Conservation (phyloP, 805 yeast species). For the Lachancea dasiensis region DNA sequence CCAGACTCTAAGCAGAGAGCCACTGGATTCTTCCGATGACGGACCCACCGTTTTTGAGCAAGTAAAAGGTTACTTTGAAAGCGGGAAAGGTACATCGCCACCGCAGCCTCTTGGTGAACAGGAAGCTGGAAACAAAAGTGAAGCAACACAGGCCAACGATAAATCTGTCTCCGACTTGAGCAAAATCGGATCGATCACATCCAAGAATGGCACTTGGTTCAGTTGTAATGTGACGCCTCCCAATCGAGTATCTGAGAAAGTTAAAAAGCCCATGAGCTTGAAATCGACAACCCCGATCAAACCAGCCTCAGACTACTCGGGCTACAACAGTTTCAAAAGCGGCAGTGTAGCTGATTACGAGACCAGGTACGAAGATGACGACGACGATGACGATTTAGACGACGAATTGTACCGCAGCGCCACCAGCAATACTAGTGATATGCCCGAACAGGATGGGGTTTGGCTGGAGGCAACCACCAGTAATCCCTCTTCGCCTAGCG, state of each 20-base stretch:
- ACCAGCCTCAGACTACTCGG: not conserved
- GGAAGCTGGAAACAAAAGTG: not conserved
- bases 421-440: conserved; percentile 2
- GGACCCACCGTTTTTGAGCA: conserved; percentile 11
- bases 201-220: conserved; percentile 10
- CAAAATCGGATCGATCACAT: conserved; percentile 1
- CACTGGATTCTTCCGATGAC: conserved; percentile 1
- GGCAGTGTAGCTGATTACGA: not conserved
- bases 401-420: conserved; percentile 3
- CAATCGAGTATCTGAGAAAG: not conserved
- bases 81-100: not conserved
- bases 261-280: conserved; percentile 1
- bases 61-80: conserved; percentile 5
- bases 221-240: conserved; percentile 13
- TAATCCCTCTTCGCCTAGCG: conserved; percentile 4
- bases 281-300: conserved; percentile 1
- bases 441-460: conserved; percentile 8
- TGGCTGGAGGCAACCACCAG: conserved; percentile 6
- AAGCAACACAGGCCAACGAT: not conserved
- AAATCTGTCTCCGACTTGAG: conserved; percentile 1
- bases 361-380: not conserved
- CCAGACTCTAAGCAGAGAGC: conserved; percentile 9
- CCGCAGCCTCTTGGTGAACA: not conserved
- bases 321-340: not conserved
- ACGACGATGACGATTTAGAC: not conserved